Percentiles rank a stretch among this genome's conserved stretches.
phyloP scores from a whole-genome alignment of 2,329 filamentous ascomycete species.

The Stemphylium beticola region DNA sequence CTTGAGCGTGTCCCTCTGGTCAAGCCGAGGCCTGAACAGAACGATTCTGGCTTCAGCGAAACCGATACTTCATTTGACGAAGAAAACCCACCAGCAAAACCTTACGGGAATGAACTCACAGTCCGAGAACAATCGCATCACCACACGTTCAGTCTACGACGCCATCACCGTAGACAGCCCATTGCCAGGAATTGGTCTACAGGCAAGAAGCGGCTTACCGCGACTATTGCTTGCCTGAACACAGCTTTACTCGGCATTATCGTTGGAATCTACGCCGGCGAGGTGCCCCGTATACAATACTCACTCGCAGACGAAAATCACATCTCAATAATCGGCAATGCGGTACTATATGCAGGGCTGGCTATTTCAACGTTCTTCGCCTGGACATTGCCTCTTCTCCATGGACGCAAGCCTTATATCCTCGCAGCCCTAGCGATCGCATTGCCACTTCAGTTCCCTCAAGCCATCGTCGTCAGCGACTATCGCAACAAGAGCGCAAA shows the following conservation, averaged over 20 bases:
- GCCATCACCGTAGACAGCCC: constrained; percentile 63
- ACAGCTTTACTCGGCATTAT: constrained; percentile 74
- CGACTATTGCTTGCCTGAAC: constrained; percentile 73
- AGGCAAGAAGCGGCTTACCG: constrained; percentile 70
- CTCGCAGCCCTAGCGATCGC: constrained; percentile 70
- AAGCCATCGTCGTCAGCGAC: constrained; percentile 68
- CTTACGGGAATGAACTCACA: constrained; percentile 27
- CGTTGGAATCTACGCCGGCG: constrained; percentile 75
- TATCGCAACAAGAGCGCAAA: constrained; percentile 57
- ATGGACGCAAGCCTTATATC: constrained; percentile 80
- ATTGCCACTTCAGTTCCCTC: constrained; percentile 76
- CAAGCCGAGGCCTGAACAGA: constrained; percentile 4
- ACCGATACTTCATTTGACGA: constrained; percentile 27
- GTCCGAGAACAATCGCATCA: constrained; percentile 33
- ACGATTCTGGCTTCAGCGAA: constrained; percentile 16
- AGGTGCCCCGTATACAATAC: constrained; percentile 81
- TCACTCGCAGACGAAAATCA: constrained; percentile 73
- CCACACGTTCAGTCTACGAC: constrained; percentile 51
- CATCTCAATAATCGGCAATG: constrained; percentile 73
- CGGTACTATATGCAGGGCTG: constrained; percentile 73
- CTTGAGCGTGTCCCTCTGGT: constrained; percentile 12
- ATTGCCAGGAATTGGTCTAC: constrained; percentile 76
- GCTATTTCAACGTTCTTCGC: constrained; percentile 72
- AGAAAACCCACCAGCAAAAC: constrained; percentile 17
- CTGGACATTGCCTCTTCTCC: constrained; percentile 76